These are phyloP conservation scores for Stromatinia cepivora DNA, from an alignment of 2,329 filamentous ascomycete genomes.

Conservation along the genomic window DNA sequence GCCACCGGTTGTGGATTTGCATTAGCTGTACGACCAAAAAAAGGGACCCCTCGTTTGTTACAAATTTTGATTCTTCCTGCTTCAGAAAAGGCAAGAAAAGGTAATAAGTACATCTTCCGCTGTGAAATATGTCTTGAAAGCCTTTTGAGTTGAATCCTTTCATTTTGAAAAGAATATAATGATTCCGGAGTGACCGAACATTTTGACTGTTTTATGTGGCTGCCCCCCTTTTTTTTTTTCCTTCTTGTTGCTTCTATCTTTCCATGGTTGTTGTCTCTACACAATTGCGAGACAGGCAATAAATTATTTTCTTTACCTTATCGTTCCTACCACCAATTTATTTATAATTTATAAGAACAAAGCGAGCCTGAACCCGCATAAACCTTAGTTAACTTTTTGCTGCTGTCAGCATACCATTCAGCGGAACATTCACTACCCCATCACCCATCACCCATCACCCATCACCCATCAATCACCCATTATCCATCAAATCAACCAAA, in stretches of 20 bases:
- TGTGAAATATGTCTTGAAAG: background rate
- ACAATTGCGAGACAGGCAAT: constrained; percentile 2
- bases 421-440: background rate
- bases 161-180: background rate
- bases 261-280: background rate
- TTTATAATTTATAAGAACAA: constrained; percentile 7
- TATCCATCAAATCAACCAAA: background rate
- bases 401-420: constrained; percentile 14
- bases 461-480: background rate
- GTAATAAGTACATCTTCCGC: background rate
- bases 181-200: constrained; percentile 7
- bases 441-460: background rate
- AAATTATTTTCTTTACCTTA: background rate
- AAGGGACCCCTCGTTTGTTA: background rate
- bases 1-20: constrained; percentile 12
- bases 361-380: constrained; percentile 14
- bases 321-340: background rate
- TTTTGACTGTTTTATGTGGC: constrained; percentile 10
- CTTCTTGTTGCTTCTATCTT: background rate
- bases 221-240: constrained; percentile 12
- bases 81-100: background rate
- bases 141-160: background rate
- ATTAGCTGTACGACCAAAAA: background rate
- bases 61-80: background rate
- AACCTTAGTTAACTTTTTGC: background rate